Percentiles rank a stretch among this genome's conserved stretches.
phyloP scores from a whole-genome alignment of 345 rosid genomes.

The Hibiscus tridactylites region DNA sequence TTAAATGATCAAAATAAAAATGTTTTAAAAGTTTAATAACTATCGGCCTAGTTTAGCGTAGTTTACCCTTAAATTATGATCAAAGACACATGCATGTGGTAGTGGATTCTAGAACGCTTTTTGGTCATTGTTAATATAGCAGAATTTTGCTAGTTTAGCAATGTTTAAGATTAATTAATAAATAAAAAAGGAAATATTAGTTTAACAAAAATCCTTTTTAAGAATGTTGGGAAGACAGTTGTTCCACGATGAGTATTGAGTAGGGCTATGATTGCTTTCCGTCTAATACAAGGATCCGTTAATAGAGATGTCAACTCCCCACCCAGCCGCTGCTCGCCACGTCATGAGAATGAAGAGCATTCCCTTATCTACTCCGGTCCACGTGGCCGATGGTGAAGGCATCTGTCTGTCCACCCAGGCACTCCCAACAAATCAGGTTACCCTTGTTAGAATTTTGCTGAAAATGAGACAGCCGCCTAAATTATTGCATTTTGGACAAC shows the following conservation, averaged over 20 bases:
- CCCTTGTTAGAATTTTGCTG: neutral
- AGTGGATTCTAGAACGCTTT: too few relatives aligned
- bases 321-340: slow-evolving; percentile 2
- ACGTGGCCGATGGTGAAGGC: slow-evolving; percentile 7
- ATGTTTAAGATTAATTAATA: too few relatives aligned
- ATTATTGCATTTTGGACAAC: neutral
- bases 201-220: neutral
- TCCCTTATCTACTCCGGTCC: neutral
- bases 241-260: neutral
- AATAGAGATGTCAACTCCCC: neutral
- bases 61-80: too few relatives aligned
- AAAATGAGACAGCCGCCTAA: neutral
- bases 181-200: neutral
- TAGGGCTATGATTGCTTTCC: slow-evolving; percentile 21
- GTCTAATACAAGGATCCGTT: slow-evolving; percentile 13
- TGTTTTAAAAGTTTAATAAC: too few relatives aligned
- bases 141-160: too few relatives aligned
- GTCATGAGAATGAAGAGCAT: neutral
- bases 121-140: too few relatives aligned
- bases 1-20: too few relatives aligned
- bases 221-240: neutral
- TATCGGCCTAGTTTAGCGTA: too few relatives aligned
- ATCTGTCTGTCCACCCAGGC: neutral
- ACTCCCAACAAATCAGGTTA: slow-evolving; percentile 1
- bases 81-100: too few relatives aligned